Evolutionary conservation across 352 stramenopile genomes (phyloP), one percentile per base, ranked within the genome.

Genomic region (Poterioochromonas sp.): DNA sequence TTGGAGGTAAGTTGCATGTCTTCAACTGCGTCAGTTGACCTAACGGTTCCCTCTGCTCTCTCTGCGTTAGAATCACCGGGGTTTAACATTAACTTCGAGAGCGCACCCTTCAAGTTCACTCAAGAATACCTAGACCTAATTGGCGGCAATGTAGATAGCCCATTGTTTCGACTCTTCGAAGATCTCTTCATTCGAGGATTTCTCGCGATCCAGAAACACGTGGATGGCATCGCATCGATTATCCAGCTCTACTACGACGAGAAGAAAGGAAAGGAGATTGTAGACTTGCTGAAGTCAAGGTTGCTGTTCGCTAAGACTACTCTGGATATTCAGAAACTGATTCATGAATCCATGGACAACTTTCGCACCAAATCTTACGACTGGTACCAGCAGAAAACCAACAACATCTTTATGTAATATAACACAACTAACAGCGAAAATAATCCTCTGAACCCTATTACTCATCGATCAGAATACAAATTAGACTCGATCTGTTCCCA

Each of bases 41-140:
- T n/a, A n/a, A n/a, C 32, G 26, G 5, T 29, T 41, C 18, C 2
- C 3, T 71, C 5, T 3, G 2, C 37, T 15, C 22, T 54, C 5
- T 74, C 1, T 54, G 5, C 8, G 37, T 8, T n/a, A 74, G 83
- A 90, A 92, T 90, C 85, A 83, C 85, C 80, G 86, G 85, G 44
- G 86, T 88, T 86, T 88, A 86, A 74, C 40, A 96, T 92, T 79
- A 98, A 89, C 82, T 95, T 96, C 78, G 92, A 98, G 84, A 96
- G 90, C n/a, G 95, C 94, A 53, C 96, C 96, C 29, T 99, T 99
- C 87, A 99, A 99, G 83, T 84, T 99, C 8, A 99, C 94, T 15
- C 83, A 87, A 58, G 96, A 99, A 82, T 98, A 98, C 91, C 88
- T 99, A 15, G 90, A 98, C 73, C 89, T 90, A 65, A 91, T 95